These are phyloP conservation scores for Combretum micranthum DNA, from an alignment of 345 rosid species.

Conservation along the genomic window DNA sequence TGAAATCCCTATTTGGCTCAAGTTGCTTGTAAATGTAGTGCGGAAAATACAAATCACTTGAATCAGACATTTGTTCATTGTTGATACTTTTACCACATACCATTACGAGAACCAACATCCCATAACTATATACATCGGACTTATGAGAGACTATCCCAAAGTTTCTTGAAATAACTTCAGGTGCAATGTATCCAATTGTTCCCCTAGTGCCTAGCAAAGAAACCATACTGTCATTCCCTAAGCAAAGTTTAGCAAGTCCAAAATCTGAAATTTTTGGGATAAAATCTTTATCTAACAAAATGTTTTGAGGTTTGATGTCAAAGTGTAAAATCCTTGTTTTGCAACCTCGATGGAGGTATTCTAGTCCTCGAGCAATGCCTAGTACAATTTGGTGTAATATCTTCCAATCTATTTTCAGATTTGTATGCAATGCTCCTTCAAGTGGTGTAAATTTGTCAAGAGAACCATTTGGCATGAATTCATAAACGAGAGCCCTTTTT, in stretches of 20 bases:
- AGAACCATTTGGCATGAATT: slow-evolving; percentile 13
- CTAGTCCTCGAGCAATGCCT: slow-evolving; percentile 41
- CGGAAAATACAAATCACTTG: slow-evolving; percentile 14
- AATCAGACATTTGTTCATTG: background rate
- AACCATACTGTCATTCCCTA: slow-evolving; percentile 23
- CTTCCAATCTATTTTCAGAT: slow-evolving; percentile 6
- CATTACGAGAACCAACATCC: slow-evolving; percentile 28
- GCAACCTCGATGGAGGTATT: slow-evolving; percentile 47
- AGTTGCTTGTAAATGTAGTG: slow-evolving; percentile 10
- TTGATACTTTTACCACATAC: slow-evolving; percentile 8
- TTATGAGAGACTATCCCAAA: slow-evolving; percentile 19
- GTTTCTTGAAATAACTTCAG: slow-evolving; percentile 10
- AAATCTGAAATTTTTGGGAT: slow-evolving; percentile 38
- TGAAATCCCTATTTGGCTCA: background rate
- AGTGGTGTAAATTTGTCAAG: slow-evolving; percentile 12
- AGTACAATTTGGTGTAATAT: slow-evolving; percentile 7
- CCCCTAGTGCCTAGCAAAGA: slow-evolving; percentile 32
- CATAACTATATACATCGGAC: slow-evolving; percentile 30
- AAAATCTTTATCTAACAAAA: slow-evolving; percentile 24
- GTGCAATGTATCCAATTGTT: slow-evolving; percentile 33
- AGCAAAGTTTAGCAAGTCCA: slow-evolving; percentile 41
- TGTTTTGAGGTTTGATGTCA: slow-evolving; percentile 42
- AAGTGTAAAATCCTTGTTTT: slow-evolving; percentile 41
- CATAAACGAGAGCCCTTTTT: slow-evolving; percentile 15
- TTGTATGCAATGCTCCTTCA: background rate